A percentile compares a stretch with the other conserved stretches of the same genome.
These are phyloP conservation scores for Aspergillus intermedius DNA, from an alignment of 2,329 filamentous ascomycete genomes.

Conservation along the genomic window DNA sequence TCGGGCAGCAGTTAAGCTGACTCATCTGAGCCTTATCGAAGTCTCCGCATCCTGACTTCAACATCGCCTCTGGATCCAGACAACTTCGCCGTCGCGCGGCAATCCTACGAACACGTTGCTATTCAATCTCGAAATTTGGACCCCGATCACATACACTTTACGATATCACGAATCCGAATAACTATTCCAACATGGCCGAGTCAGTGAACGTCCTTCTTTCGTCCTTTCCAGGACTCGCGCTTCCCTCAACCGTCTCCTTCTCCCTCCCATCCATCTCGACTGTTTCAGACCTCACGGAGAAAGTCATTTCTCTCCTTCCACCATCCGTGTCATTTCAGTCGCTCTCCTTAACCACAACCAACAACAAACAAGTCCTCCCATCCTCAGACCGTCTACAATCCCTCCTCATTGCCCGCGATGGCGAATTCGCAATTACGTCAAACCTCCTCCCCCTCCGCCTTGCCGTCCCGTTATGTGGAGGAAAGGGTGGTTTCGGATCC, in stretches of 20 bases:
- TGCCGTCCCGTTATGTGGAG: slow-evolving; percentile 72
- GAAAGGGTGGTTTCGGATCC: slow-evolving; percentile 96
- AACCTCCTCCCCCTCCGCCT: slow-evolving; percentile 78
- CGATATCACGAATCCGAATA: too few relatives aligned
- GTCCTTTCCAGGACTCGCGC: slow-evolving; percentile 72
- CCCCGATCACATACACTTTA: too few relatives aligned
- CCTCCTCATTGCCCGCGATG: slow-evolving; percentile 48
- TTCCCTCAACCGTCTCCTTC: slow-evolving; percentile 78
- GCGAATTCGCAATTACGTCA: slow-evolving; percentile 42
- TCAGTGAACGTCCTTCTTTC: slow-evolving; percentile 77
- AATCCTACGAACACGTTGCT: neutral
- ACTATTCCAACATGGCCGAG: slow-evolving; percentile 45
- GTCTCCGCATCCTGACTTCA: slow-evolving; percentile 9
- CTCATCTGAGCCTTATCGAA: slow-evolving; percentile 9
- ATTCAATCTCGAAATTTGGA: neutral
- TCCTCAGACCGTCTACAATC: slow-evolving; percentile 50
- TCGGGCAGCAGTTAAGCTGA: slow-evolving; percentile 7
- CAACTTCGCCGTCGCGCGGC: neutral
- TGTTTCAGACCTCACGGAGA: slow-evolving; percentile 59
- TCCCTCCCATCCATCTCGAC: slow-evolving; percentile 60
- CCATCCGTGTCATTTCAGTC: slow-evolving; percentile 51
- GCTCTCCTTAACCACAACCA: slow-evolving; percentile 73
- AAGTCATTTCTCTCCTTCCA: slow-evolving; percentile 52
- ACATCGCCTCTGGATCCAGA: neutral
- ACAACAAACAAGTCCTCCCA: slow-evolving; percentile 62